A percentile compares a stretch with the other conserved stretches of the same genome.
Conservation (phyloP, 1,139 yeast species). For the Saccharomycopsis crataegensis region DNA sequence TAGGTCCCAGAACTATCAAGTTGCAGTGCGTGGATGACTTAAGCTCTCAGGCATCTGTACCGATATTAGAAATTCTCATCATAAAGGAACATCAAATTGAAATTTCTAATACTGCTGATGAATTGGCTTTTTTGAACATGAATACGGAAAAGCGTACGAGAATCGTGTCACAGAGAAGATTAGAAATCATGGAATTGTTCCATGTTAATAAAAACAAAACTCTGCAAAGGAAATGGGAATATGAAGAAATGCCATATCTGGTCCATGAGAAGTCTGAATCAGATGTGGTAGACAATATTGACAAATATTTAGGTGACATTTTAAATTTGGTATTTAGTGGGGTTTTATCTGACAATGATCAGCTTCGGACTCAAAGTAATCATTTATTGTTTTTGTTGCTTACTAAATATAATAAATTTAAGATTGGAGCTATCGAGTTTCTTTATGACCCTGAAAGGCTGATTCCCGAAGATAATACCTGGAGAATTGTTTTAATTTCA, state of each 20-base stretch:
- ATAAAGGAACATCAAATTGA: no score
- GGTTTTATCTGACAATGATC: constrained; percentile 48
- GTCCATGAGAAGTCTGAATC: background rate
- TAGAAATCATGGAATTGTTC: constrained; percentile 61
- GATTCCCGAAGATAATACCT: constrained; percentile 63
- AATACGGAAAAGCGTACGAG: no score
- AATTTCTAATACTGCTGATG: no score
- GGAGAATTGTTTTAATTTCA: constrained; percentile 55
- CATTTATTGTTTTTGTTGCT: constrained; percentile 51
- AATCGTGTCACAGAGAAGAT: constrained; percentile 15
- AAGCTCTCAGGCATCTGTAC: no score
- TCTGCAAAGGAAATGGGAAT: background rate
- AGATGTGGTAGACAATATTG: background rate
- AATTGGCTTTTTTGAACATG: no score
- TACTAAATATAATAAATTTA: constrained; percentile 55
- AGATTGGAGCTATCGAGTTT: constrained; percentile 37
- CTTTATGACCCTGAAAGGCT: constrained; percentile 22
- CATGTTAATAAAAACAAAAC: constrained; percentile 42
- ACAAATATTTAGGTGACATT: constrained; percentile 8
- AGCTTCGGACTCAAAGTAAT: constrained; percentile 58
- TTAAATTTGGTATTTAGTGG: constrained; percentile 44
- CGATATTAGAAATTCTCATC: no score
- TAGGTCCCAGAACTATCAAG: constrained; percentile 47
- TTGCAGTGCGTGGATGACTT: no score
- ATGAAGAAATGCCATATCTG: background rate